Percentiles rank a stretch among this genome's conserved stretches.
Conservation (phyloP, 768 basidiomycete genomes). For the Leccinum subtestaceum region DNA sequence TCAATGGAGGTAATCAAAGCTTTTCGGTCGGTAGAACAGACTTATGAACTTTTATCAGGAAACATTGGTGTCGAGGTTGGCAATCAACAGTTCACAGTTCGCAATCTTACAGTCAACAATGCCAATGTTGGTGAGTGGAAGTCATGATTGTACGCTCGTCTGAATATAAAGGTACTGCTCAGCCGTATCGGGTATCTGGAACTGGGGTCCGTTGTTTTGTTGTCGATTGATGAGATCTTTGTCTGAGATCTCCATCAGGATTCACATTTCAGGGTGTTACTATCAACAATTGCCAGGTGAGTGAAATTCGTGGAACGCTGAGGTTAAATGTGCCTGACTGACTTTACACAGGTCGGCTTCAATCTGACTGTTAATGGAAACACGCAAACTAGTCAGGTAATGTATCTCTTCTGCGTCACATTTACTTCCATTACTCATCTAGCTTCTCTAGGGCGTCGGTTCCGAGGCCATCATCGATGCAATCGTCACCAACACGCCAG, state of each 20-base stretch:
- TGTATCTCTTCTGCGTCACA: not conserved
- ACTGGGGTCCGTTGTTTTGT: constrained; percentile 36
- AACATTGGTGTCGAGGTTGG: constrained; percentile 67
- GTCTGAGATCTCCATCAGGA: constrained; percentile 25
- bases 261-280: constrained; percentile 54
- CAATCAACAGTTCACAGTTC: constrained; percentile 76
- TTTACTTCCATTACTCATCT: not conserved
- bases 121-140: constrained; percentile 35
- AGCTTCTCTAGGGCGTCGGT: constrained; percentile 36
- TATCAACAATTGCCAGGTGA: constrained; percentile 38
- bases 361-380: constrained; percentile 41
- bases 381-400: constrained; percentile 32
- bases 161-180: constrained; percentile 10
- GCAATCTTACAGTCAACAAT: constrained; percentile 56
- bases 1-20: constrained; percentile 37
- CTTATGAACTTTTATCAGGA: constrained; percentile 37
- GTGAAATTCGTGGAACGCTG: not conserved
- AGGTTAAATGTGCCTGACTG: not conserved
- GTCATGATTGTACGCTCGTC: not conserved
- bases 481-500: constrained; percentile 39
- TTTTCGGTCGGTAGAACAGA: constrained; percentile 10
- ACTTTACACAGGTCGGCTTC: constrained; percentile 39
- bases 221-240: not conserved
- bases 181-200: constrained; percentile 37
- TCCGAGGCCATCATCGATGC: constrained; percentile 46